Evolutionary conservation across 2,329 filamentous ascomycete species (phyloP), one percentile per base, ranked within the genome.

Genomic region (Aschersonia sp.): DNA sequence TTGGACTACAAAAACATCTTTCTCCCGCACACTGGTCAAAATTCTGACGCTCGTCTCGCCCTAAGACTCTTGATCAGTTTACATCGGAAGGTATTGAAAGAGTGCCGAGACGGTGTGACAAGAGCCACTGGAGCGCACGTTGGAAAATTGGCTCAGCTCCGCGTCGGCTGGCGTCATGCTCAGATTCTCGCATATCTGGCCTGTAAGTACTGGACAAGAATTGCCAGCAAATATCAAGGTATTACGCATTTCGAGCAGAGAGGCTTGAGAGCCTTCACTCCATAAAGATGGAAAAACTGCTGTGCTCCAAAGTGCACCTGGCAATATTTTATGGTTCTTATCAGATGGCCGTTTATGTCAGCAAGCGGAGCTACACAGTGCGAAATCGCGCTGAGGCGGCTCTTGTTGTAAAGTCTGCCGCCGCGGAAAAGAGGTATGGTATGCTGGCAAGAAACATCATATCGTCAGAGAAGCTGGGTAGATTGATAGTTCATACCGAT

Each of bases 1-100:
- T 72, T 98, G 92, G 51, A 98, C 85, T 63, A 98, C 90, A 66
- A 97, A 98, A 58, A 98, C 90, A 76, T 98, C 90, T 67, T 97
- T 94, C 63, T 98, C 94, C 57, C 92, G 85, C 55, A 98, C 88
- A 65, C 79, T 83, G 44, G 77, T 81, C 62, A 82, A 61, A 60
- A 83, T 82, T 58, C 78, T 76, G 57, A 83, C 79, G 59, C 78
- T 82, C 50, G 79, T 83, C 68, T 83, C 79, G 66, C 79, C 79
- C 78, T 81, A 63, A 50, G 11, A 39, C 22, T 32, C 32, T 50
- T 37, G 4, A 37, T 55, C 47, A 58, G 53, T 47, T 48, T 46
- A 43, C 50, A 48, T 52, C 53, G 51, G 22, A 22, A 22, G 22
- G 22, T 22, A 22, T 22, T 22, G 22, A 22, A 22, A 22, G 22